Conservation (phyloP, 495 filamentous ascomycete species). For the Penicillium tannophilum region DNA sequence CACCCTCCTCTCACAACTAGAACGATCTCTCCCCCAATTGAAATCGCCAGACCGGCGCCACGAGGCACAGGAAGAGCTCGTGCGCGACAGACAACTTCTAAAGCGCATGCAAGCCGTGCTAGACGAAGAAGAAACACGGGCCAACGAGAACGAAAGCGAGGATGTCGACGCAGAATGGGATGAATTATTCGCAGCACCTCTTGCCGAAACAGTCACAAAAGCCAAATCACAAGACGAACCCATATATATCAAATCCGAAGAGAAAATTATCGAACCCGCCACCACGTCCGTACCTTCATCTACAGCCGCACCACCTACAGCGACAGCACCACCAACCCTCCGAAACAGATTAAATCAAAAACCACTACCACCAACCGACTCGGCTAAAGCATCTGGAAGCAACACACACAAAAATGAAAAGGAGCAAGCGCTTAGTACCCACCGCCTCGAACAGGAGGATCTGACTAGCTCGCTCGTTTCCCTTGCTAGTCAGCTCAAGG, state of each 20-base stretch:
- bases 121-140: conserved; percentile 43
- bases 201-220: conserved; percentile 4
- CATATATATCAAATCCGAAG: not conserved
- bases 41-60: conserved; percentile 67
- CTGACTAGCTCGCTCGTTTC: conserved; percentile 76
- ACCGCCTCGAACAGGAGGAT: conserved; percentile 81
- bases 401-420: conserved; percentile 40
- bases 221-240: conserved; percentile 8
- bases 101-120: conserved; percentile 65
- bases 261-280: conserved; percentile 1
- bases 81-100: conserved; percentile 61
- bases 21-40: conserved; percentile 67
- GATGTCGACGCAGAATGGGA: conserved; percentile 39
- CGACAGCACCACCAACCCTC: conserved; percentile 15
- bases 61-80: conserved; percentile 66
- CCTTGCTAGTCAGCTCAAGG: conserved; percentile 78
- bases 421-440: conserved; percentile 70
- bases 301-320: conserved; percentile 9
- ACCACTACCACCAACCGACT: conserved; percentile 27
- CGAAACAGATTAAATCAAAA: conserved; percentile 21
- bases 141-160: not conserved
- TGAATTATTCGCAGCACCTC: conserved; percentile 35
- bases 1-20: conserved; percentile 71
- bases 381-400: conserved; percentile 29
- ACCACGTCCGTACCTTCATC: conserved; percentile 14